phyloP scores from a whole-genome alignment of 148 eudicot genomes.

The Fagopyrum esculentum region DNA sequence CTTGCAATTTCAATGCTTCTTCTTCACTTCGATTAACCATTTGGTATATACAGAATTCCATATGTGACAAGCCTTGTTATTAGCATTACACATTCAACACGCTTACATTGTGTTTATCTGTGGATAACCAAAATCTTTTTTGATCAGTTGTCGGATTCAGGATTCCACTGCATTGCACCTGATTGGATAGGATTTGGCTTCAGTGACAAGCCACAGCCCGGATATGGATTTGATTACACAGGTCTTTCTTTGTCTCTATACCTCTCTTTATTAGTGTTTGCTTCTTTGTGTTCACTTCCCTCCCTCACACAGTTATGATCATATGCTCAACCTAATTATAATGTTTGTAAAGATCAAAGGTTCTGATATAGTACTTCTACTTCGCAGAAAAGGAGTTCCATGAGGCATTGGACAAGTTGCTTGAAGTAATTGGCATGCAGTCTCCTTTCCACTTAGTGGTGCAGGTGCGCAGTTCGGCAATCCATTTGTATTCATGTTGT shows the following conservation, averaged over 20 bases:
- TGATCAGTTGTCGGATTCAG: conserved; percentile 78
- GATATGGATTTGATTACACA: conserved; percentile 92
- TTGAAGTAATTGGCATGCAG: conserved; percentile 53
- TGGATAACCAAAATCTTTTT: conserved; percentile 15
- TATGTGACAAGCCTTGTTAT: background rate
- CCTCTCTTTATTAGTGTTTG: background rate
- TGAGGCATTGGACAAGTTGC: conserved; percentile 67
- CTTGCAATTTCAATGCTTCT: background rate
- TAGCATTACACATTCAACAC: background rate
- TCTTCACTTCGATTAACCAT: background rate
- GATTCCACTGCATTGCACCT: conserved; percentile 96
- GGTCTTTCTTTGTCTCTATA: conserved; percentile 33
- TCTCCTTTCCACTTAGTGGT: conserved; percentile 77
- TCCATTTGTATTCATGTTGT: background rate
- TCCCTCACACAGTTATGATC: background rate
- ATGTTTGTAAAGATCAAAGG: background rate
- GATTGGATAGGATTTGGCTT: conserved; percentile 99
- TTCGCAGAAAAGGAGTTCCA: conserved; percentile 93
- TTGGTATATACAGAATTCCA: background rate
- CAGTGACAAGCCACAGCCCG: conserved; percentile 94
- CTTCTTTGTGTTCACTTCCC: background rate
- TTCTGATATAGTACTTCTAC: background rate
- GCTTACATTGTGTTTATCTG: background rate
- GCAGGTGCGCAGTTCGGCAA: conserved; percentile 50
- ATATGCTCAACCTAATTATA: background rate